phyloP scores from a whole-genome alignment of 2,329 filamentous ascomycete species.

The Macroventuria anomochaeta region DNA sequence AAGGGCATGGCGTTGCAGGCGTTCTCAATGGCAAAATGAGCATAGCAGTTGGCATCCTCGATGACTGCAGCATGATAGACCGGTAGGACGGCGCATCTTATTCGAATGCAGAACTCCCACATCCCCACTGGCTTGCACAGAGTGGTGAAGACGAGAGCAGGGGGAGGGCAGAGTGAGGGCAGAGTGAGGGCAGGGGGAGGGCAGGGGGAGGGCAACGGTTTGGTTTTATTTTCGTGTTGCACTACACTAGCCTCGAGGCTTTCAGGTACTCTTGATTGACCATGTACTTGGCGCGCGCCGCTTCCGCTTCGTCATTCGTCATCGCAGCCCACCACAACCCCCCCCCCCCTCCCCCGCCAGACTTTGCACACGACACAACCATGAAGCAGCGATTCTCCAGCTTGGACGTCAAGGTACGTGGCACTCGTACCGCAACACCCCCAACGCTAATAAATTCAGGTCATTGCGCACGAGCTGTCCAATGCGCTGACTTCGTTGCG shows the following conservation, averaged over 20 bases:
- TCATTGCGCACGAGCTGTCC: constrained; percentile 92
- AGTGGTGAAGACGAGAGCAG: neutral
- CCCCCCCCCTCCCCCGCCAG: too few species aligned
- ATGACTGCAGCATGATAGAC: constrained; percentile 17
- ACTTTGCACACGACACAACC: constrained; percentile 44
- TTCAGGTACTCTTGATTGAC: neutral
- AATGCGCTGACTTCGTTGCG: constrained; percentile 76
- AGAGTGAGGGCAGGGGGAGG: too few species aligned
- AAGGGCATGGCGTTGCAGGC: constrained; percentile 42
- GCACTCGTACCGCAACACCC: neutral
- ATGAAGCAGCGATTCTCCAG: constrained; percentile 85
- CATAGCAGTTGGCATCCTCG: constrained; percentile 25
- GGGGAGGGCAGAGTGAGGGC: too few species aligned
- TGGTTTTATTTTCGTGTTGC: too few species aligned
- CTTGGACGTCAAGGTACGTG: constrained; percentile 72
- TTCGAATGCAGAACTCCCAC: constrained; percentile 8
- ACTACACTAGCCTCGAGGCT: too few species aligned
- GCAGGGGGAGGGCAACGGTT: too few species aligned
- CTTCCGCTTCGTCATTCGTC: constrained; percentile 29
- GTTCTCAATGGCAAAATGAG: constrained; percentile 29
- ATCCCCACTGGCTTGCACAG: constrained; percentile 11
- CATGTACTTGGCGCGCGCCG: too few species aligned
- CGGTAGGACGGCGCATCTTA: constrained; percentile 14
- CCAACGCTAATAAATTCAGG: constrained; percentile 59
- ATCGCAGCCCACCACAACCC: constrained; percentile 39